A percentile compares a stretch with the other conserved stretches of the same genome.
Conservation (phyloP, 2,329 filamentous ascomycete species). For the Annulohypoxylon truncatum region DNA sequence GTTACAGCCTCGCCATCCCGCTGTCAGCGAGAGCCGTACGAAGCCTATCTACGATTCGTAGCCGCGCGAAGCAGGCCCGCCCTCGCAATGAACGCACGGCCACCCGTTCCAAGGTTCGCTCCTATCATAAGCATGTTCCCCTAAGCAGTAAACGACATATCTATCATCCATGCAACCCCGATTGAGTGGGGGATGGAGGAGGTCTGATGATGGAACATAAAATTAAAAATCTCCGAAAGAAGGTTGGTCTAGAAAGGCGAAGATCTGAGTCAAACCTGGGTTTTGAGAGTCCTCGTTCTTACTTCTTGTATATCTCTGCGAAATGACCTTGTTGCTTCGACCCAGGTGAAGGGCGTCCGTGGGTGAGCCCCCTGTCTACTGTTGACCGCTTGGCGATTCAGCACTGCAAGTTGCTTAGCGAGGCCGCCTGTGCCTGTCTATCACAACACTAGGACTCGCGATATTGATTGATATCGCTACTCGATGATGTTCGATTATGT, state of each 20-base stretch:
- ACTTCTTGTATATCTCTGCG: slow-evolving; percentile 3
- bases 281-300: slow-evolving; percentile 1
- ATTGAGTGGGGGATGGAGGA: slow-evolving; percentile 23
- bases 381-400: slow-evolving; percentile 17
- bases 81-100: slow-evolving; percentile 14
- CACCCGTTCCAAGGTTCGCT: neutral
- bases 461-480: slow-evolving; percentile 5
- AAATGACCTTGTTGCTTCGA: slow-evolving; percentile 30
- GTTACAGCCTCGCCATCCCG: slow-evolving; percentile 3
- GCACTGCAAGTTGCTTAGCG: slow-evolving; percentile 15
- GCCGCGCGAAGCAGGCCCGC: neutral
- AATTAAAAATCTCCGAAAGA: slow-evolving; percentile 41
- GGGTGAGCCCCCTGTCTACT: slow-evolving; percentile 1
- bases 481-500: slow-evolving; percentile 9
- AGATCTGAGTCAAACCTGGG: slow-evolving; percentile 19
- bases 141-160: slow-evolving; percentile 27
- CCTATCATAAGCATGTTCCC: neutral
- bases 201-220: slow-evolving; percentile 34
- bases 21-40: neutral
- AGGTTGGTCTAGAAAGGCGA: slow-evolving; percentile 32
- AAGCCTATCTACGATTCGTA: neutral
- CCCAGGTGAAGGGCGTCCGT: slow-evolving; percentile 9
- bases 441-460: slow-evolving; percentile 14
- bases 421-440: slow-evolving; percentile 14
- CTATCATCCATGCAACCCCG: slow-evolving; percentile 23